Base-by-base conservation (phyloP, 352 stramenopile species). In the Phytophthora palmivora region DNA sequence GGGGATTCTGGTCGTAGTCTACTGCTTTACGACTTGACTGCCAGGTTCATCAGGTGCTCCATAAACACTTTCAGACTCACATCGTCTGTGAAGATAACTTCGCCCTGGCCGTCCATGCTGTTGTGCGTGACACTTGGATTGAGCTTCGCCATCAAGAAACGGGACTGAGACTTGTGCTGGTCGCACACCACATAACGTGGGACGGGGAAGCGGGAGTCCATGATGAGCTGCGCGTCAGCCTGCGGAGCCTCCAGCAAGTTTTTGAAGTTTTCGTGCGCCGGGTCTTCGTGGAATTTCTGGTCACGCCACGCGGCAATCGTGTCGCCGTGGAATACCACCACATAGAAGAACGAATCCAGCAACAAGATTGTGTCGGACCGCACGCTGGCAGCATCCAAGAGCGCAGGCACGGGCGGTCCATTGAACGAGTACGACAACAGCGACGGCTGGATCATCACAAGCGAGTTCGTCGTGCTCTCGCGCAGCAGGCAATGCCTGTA, bases 11-110 rank as follows among this genome's bases (percentile, higher is more conserved):
- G 21, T 41, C 41, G 6, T 43, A 30, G 44, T 54, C 33, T 54
- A 54, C 49, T 43, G 33, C 16, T 63, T 57, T 90, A 94, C 65
- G 85, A 94, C 77, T 94, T 92, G 46, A 96, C 87, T 19, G 87
- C 76, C 49, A 96, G 56, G 59, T 96, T 95, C 80, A 96, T 98
- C 49, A 99, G 72, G 78, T 99, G 97, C 77, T 99, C 97, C 98
- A 99, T 99, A 78, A 99, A 99, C 16, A 99, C 98, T n/a, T 98
- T 98, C 34, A 99, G 79, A 53, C 90, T 98, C n/a, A 99, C 98
- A 73, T 99, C 97, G 74, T 99, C 98, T 24, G 98, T 99, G 72
- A 99, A 99, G 57, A 99, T 98, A 46, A 98, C 91, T 59, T 99
- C 92, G 32, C 91, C 95, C 64, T 91, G 88, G 42, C 83, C 86